Percentiles rank a stretch among this genome's conserved stretches.
Conservation (phyloP, 257 asterid genomes). For the Dorcoceras hygrometricum region DNA sequence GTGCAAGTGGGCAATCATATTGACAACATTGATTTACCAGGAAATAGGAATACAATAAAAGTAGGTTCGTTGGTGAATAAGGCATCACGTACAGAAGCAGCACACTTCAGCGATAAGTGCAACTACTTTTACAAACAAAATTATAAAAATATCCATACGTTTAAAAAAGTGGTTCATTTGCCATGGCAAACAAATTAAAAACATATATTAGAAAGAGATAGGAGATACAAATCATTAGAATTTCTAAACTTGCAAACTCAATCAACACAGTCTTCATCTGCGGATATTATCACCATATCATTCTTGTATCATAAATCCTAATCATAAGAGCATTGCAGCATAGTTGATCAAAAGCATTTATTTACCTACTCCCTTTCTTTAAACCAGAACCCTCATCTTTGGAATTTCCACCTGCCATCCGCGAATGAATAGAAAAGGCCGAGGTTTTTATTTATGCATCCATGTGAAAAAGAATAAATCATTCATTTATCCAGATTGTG, state of each 20-base stretch:
- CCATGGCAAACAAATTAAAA: conserved; percentile 6
- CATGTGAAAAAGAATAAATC: conserved; percentile 52
- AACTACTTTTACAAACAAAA: conserved; percentile 1
- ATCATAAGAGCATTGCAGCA: conserved; percentile 30
- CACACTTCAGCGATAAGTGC: conserved; percentile 20
- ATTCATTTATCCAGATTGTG: conserved; percentile 54
- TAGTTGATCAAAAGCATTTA: conserved; percentile 84
- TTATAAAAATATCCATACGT: conserved; percentile 4
- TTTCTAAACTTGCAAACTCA: conserved; percentile 32
- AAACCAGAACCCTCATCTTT: conserved; percentile 99
- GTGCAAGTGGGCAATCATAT: not conserved
- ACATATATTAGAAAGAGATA: conserved; percentile 20
- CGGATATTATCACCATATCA: conserved; percentile 22
- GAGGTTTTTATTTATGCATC: conserved; percentile 83
- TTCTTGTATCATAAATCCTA: conserved; percentile 19
- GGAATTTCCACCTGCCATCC: conserved; percentile 99
- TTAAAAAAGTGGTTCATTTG: conserved; percentile 20
- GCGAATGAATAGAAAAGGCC: conserved; percentile 95
- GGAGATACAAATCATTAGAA: conserved; percentile 22
- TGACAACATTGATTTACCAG: not conserved
- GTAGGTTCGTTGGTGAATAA: not conserved
- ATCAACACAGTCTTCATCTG: conserved; percentile 20
- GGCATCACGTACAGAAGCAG: conserved; percentile 1
- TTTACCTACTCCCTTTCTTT: conserved; percentile 99
- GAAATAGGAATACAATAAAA: not conserved